Conservation (phyloP, 2,329 filamentous ascomycete genomes). For the Neonectria neomacrospora region DNA sequence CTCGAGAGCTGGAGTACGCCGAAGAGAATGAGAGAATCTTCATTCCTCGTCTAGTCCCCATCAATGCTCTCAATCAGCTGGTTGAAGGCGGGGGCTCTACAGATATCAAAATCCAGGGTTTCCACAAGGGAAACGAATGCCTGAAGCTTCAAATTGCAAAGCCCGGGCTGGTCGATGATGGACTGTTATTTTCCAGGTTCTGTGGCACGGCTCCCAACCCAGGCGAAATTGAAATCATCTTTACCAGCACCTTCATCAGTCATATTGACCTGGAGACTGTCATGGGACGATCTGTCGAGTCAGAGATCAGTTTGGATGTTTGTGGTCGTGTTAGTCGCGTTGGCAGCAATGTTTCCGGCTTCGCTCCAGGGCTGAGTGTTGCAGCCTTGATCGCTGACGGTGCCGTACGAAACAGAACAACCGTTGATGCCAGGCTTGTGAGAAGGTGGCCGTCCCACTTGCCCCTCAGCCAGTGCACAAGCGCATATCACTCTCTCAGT, state of each 20-base stretch:
- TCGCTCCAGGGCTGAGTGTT: conserved; percentile 55
- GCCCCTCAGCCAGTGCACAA: conserved; percentile 53
- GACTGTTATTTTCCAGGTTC: conserved; percentile 41
- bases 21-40: conserved; percentile 52
- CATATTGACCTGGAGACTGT: conserved; percentile 51
- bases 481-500: conserved; percentile 57
- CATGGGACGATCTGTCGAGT: conserved; percentile 47
- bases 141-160: conserved; percentile 42
- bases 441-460: conserved; percentile 42
- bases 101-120: conserved; percentile 29
- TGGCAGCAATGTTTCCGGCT: conserved; percentile 47
- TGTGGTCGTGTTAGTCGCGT: conserved; percentile 50
- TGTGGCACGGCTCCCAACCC: conserved; percentile 37
- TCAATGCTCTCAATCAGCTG: conserved; percentile 55
- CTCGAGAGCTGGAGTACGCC: conserved; percentile 57
- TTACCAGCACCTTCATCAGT: conserved; percentile 50
- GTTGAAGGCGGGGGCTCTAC: conserved; percentile 51
- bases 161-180: conserved; percentile 43
- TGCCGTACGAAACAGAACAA: conserved; percentile 50
- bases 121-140: conserved; percentile 29
- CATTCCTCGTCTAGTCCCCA: conserved; percentile 58
- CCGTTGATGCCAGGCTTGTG: conserved; percentile 52
- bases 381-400: conserved; percentile 51
- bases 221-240: conserved; percentile 55
- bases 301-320: conserved; percentile 55